Evolutionary conservation across 768 basidiomycete species (phyloP), one percentile per base, ranked within the genome.

Genomic region (Mrakia gelida): DNA sequence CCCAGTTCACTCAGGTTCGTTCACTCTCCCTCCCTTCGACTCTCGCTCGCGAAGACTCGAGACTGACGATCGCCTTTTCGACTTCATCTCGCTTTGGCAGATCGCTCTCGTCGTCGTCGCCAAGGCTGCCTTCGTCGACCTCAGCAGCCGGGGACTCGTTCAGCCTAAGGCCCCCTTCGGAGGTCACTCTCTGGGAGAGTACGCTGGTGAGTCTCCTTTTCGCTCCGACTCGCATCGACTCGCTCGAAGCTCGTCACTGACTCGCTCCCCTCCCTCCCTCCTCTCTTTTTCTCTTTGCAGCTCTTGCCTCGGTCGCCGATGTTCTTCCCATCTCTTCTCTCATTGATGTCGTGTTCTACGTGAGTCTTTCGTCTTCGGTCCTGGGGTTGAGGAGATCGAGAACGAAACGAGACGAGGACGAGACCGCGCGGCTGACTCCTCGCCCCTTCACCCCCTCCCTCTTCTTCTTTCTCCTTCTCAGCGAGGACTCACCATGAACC

Each of bases 401-500:
- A n/a, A n/a, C n/a, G n/a, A n/a, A n/a, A n/a, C n/a, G n/a, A n/a
- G 45, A 45, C 52, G 13, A 21, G 21, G 9, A 0, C 59, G 26
- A 15, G 18, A 9, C 6, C n/a, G 9, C n/a, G 4, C 59, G 26
- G 13, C 59, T 59, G 59, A 59, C 59, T 45, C 6, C 41, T 43
- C 7, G 2, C 15, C 18, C 49, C 18, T 52, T 52, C n/a, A n/a
- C n/a, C n/a, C 18, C 49, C 7, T 52, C 49, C 49, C 18, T 52
- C 7, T 13, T 7, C 3, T 7, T 2, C 10, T 28, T 59, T n/a
- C 9, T 28, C 59, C 7, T n/a, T 28, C 28, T 11, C 59, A 59
- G 59, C 94, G 97, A 84, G 97, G 97, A 81, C 95, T 99, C 83
- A 99, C 97, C 52, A 99, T 98, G 97, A 97, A 98, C 83, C 94